Conservation (phyloP, 2,329 filamentous ascomycete species). For the Claviceps maximensis region DNA sequence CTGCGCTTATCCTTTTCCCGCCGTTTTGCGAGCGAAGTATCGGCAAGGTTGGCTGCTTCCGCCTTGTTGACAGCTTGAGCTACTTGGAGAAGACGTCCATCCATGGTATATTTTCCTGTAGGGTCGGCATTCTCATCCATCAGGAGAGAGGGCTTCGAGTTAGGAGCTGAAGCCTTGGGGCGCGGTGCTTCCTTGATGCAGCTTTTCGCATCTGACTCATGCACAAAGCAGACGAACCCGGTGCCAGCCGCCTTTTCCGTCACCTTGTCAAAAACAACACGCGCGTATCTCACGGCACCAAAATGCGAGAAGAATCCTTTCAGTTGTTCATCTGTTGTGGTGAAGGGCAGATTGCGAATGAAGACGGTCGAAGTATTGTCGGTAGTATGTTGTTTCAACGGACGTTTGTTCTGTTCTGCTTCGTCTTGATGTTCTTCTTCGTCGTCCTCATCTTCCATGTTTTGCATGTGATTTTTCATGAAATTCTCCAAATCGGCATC, state of each 20-base stretch:
- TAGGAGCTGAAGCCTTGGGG: slow-evolving; percentile 29
- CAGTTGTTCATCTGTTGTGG: slow-evolving; percentile 66
- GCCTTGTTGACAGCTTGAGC: slow-evolving; percentile 73
- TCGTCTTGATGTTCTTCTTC: slow-evolving; percentile 34
- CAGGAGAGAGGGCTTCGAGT: slow-evolving; percentile 65
- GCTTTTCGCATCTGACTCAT: slow-evolving; percentile 56
- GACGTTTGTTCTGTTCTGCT: slow-evolving; percentile 20
- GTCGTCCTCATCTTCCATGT: slow-evolving; percentile 46
- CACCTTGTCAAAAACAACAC: slow-evolving; percentile 75
- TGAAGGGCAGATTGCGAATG: slow-evolving; percentile 88
- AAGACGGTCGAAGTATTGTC: slow-evolving; percentile 74
- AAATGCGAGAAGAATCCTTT: slow-evolving; percentile 81
- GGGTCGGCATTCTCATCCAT: slow-evolving; percentile 76
- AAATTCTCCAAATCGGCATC: slow-evolving; percentile 39
- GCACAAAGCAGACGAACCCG: slow-evolving; percentile 88
- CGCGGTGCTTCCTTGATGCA: slow-evolving; percentile 69
- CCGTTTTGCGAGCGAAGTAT: slow-evolving; percentile 48
- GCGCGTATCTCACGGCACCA: slow-evolving; percentile 76
- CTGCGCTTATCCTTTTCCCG: slow-evolving; percentile 78
- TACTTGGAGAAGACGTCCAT: slow-evolving; percentile 76
- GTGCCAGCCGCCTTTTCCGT: slow-evolving; percentile 84
- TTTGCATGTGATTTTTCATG: slow-evolving; percentile 42
- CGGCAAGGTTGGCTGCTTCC: slow-evolving; percentile 63
- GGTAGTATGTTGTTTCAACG: slow-evolving; percentile 24
- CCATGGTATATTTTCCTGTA: slow-evolving; percentile 75